Conservation (phyloP, 1,284 basidiomycete species). For the Mycena sp. region DNA sequence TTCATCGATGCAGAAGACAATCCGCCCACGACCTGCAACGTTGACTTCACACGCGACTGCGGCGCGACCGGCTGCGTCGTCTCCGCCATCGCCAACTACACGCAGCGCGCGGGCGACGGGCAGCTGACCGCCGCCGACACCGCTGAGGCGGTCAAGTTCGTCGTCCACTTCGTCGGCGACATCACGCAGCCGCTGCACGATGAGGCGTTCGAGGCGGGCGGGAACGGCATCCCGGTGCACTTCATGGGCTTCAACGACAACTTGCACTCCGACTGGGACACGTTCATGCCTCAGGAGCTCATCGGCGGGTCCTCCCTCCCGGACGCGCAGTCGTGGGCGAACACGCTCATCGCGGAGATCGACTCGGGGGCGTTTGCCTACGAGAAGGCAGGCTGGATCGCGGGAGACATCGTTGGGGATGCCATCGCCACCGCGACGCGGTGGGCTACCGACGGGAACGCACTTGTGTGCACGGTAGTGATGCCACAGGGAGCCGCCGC, state of each 20-base stretch:
- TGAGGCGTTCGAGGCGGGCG: slow-evolving; percentile 51
- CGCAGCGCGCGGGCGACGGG: not conserved
- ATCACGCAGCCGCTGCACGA: slow-evolving; percentile 61
- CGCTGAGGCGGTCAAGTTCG: not conserved
- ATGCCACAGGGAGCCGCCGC: slow-evolving; percentile 52
- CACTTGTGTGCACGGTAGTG: slow-evolving; percentile 61
- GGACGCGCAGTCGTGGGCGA: slow-evolving; percentile 55
- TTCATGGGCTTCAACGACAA: slow-evolving; percentile 51
- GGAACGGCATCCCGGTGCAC: slow-evolving; percentile 51
- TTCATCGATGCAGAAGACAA: slow-evolving; percentile 9
- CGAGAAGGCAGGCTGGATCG: slow-evolving; percentile 52
- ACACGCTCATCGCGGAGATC: slow-evolving; percentile 52
- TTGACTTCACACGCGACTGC: slow-evolving; percentile 1
- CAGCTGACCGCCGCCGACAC: not conserved
- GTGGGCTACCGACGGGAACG: slow-evolving; percentile 61
- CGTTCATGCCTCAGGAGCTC: slow-evolving; percentile 12
- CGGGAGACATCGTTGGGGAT: slow-evolving; percentile 52
- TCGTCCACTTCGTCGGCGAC: slow-evolving; percentile 57
- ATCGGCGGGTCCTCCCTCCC: slow-evolving; percentile 26
- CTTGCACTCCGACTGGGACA: slow-evolving; percentile 53
- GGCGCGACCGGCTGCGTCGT: not conserved
- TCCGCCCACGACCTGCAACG: slow-evolving; percentile 3
- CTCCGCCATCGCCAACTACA: slow-evolving; percentile 10
- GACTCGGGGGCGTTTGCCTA: slow-evolving; percentile 51
- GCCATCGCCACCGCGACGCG: slow-evolving; percentile 42